Evolutionary conservation across 169 alveolate genomes (phyloP), one percentile per base, ranked within the genome.

Genomic region (Amoebophrya sp.): DNA sequence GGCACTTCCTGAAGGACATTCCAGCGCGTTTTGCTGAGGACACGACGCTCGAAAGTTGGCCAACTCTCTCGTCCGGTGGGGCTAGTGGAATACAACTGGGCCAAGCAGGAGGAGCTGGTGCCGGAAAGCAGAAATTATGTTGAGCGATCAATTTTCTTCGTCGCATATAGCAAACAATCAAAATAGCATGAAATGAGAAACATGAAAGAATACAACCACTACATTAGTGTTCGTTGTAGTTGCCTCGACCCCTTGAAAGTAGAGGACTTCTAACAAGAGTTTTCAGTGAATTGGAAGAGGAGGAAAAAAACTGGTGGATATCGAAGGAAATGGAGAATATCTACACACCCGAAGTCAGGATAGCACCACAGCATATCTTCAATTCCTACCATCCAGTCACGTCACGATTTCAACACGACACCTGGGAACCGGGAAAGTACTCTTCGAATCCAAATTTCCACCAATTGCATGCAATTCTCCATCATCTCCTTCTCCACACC

Each of bases 351-450:
- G 65, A 89, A 41, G 91, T 89, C 54, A 14, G 41, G 23, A 41
- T 89, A 0, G 91, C 91, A 6, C 91, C 91, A 2, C 91, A 89
- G 53, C 76, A 39, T 24, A 41, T 39, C 54, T 89, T 89, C 91
- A 89, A 89, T 38, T 38, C 65, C 14, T 89, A 89, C 54, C 91
- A 89, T 34, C 91, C 91, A 2, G 53, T 89, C 10, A 89, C 91
- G 0, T 23, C 40, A 10, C 1, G 91, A 18, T 89, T 89, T 41
- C 91, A 89, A 76, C 91, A 89, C 53, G 91, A 89, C 65, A 89
- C 91, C 91, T 89, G 91, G 91, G 91, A 89, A 38, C 65, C 91
- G 41, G 91, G 91, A 39, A 89, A 40, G 53, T 89, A 40, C 40
- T 33, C 18, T 3, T 24, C 91, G 10, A n/a, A n/a, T n/a, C n/a